Percentiles rank a stretch among this genome's conserved stretches.
phyloP scores from a whole-genome alignment of 768 basidiomycete genomes.

The Phallus indusiatus region DNA sequence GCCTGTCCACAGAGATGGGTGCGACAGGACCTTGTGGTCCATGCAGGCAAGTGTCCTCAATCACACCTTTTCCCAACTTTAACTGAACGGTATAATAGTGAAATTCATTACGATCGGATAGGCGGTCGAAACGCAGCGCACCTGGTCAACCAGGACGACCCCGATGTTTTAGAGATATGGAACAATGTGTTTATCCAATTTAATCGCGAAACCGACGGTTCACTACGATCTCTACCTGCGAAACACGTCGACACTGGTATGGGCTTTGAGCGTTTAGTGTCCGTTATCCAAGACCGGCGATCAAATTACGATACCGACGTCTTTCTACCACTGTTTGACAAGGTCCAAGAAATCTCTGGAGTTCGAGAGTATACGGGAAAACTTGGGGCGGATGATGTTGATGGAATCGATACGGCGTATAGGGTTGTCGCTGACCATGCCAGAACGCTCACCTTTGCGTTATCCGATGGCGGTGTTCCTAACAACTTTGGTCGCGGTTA shows the following conservation, averaged over 20 bases:
- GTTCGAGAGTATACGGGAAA: conserved; percentile 82
- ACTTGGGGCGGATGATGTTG: conserved; percentile 89
- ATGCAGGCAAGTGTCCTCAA: conserved; percentile 50
- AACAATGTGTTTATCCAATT: conserved; percentile 99
- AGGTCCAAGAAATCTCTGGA: conserved; percentile 81
- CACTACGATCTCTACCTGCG: conserved; percentile 69
- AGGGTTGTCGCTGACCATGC: conserved; percentile 96
- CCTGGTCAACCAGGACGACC: conserved; percentile 94
- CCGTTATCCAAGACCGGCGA: conserved; percentile 77
- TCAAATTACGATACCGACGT: conserved; percentile 99
- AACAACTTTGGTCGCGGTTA: conserved; percentile 96
- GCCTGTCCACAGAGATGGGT: conserved; percentile 77
- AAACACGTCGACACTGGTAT: conserved; percentile 99
- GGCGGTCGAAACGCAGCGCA: conserved; percentile 93
- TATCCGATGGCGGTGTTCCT: conserved; percentile 94
- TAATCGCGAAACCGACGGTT: conserved; percentile 87
- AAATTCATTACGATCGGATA: conserved; percentile 95
- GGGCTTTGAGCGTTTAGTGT: conserved; percentile 98
- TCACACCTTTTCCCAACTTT: background rate
- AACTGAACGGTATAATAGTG: conserved; percentile 34
- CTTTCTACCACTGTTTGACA: conserved; percentile 80
- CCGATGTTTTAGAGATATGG: conserved; percentile 97
- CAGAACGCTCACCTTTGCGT: conserved; percentile 87
- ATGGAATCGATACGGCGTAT: conserved; percentile 97
- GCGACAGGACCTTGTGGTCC: conserved; percentile 97